These are phyloP conservation scores for Moesziomyces aphidis DNA, from an alignment of 1,284 basidiomycete species.

Conservation along the genomic window DNA sequence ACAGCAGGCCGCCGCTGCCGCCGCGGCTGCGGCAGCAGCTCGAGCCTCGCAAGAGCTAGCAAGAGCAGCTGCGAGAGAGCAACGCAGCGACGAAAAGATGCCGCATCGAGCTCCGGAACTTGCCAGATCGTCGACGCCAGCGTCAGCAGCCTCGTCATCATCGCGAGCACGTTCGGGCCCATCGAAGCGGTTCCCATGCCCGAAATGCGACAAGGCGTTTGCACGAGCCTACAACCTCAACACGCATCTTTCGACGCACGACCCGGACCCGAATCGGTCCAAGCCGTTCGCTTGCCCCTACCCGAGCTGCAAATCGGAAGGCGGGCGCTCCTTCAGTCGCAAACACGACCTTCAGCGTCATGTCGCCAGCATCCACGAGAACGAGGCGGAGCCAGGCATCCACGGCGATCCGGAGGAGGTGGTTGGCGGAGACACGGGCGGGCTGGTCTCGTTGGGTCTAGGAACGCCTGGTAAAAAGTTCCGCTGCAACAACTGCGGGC, in stretches of 20 bases:
- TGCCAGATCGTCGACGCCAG: slow-evolving; percentile 10
- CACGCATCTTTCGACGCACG: slow-evolving; percentile 89
- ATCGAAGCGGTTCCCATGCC: slow-evolving; percentile 61
- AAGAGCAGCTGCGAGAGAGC: slow-evolving; percentile 29
- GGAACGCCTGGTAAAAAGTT: slow-evolving; percentile 64
- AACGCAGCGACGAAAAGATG: not conserved
- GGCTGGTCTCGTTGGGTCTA: slow-evolving; percentile 55
- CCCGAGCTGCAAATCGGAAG: slow-evolving; percentile 73
- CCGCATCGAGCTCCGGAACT: not conserved
- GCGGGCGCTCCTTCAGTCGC: slow-evolving; percentile 83
- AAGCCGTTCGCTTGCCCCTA: slow-evolving; percentile 87
- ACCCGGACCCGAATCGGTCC: slow-evolving; percentile 77
- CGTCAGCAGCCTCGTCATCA: slow-evolving; percentile 9
- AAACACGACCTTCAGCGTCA: slow-evolving; percentile 90
- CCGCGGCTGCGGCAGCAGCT: slow-evolving; percentile 31
- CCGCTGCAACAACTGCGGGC: slow-evolving; percentile 59
- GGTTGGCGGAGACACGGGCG: slow-evolving; percentile 45
- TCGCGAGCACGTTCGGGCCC: slow-evolving; percentile 13
- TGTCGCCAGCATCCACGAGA: slow-evolving; percentile 80
- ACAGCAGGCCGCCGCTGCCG: slow-evolving; percentile 42
- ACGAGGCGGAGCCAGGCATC: slow-evolving; percentile 60
- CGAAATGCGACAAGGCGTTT: slow-evolving; percentile 74
- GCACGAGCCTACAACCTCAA: slow-evolving; percentile 90
- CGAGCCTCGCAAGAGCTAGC: slow-evolving; percentile 43
- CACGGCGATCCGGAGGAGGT: slow-evolving; percentile 53